A percentile compares a stretch with the other conserved stretches of the same genome.
Conservation (phyloP, 2,329 filamentous ascomycete species). For the Alternaria sp. region DNA sequence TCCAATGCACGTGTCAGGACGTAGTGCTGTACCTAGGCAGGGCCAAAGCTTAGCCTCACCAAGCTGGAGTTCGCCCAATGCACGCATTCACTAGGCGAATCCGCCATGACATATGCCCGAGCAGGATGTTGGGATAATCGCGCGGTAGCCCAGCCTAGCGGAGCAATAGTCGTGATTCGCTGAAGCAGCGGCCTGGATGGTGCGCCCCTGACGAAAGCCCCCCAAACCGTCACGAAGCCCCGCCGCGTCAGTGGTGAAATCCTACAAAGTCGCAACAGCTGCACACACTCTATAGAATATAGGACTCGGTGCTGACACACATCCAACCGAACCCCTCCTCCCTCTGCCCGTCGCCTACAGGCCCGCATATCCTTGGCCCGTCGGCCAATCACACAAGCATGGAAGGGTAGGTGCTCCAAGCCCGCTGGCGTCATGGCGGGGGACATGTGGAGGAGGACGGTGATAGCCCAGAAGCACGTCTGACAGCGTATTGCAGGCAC, state of each 20-base stretch:
- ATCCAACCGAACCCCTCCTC: not conserved
- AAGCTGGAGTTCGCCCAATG: not conserved
- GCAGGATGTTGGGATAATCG: not conserved
- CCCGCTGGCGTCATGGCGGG: slow-evolving; percentile 15
- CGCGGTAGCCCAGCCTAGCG: not conserved
- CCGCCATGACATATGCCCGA: slow-evolving; percentile 3
- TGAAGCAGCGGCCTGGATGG: not conserved
- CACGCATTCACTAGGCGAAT: not conserved
- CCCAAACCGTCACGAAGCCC: slow-evolving; percentile 8
- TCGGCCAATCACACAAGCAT: slow-evolving; percentile 30
- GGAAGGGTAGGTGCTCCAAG: slow-evolving; percentile 41
- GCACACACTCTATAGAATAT: not conserved
- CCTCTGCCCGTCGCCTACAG: not conserved
- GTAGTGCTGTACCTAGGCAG: not conserved
- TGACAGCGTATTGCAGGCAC: slow-evolving; percentile 38
- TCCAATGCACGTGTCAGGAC: not conserved
- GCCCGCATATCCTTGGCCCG: slow-evolving; percentile 5
- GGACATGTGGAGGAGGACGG: slow-evolving; percentile 1
- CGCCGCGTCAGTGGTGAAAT: slow-evolving; percentile 5
- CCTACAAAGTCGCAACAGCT: not conserved
- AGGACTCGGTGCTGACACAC: not conserved
- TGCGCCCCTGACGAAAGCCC: slow-evolving; percentile 18
- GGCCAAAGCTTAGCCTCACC: not conserved
- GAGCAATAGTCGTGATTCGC: slow-evolving; percentile 14
- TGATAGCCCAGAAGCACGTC: not conserved